Percentiles rank a stretch among this genome's conserved stretches.
phyloP scores from a whole-genome alignment of 1,139 yeast species.

The Diutina scorzettiae region DNA sequence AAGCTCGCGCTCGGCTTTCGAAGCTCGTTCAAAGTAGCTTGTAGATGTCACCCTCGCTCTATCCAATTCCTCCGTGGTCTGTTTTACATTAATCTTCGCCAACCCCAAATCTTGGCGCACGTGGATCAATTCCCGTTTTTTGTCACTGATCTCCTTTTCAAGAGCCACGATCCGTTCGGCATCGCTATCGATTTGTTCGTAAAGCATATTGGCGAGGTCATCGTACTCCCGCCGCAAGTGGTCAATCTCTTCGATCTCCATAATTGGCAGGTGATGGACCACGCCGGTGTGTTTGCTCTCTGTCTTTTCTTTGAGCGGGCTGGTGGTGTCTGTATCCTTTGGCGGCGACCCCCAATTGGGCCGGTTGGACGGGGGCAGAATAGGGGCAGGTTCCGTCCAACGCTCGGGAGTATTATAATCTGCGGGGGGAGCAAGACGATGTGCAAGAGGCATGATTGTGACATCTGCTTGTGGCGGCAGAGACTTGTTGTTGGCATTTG shows the following conservation, averaged over 20 bases:
- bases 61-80: no score
- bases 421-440: not conserved
- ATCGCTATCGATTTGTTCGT: not conserved
- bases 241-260: not conserved
- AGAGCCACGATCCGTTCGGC: not conserved
- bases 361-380: not conserved
- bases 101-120: no score
- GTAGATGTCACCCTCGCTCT: no score
- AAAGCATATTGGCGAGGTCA: not conserved
- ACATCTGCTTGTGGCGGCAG: not conserved
- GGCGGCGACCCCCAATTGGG: not conserved
- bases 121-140: not conserved
- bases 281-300: not conserved
- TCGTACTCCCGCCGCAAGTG: not conserved
- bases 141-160: not conserved
- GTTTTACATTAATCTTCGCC: no score
- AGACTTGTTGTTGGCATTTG: not conserved
- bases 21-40: no score
- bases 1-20: no score
- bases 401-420: not conserved
- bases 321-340: not conserved
- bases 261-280: not conserved
- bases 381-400: constrained; percentile 2
- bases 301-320: not conserved
- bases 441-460: not conserved